Percentiles rank a stretch among this genome's conserved stretches.
phyloP scores from a whole-genome alignment of 1,284 basidiomycete genomes.

The Cutaneotrichosporon cavernicola region DNA sequence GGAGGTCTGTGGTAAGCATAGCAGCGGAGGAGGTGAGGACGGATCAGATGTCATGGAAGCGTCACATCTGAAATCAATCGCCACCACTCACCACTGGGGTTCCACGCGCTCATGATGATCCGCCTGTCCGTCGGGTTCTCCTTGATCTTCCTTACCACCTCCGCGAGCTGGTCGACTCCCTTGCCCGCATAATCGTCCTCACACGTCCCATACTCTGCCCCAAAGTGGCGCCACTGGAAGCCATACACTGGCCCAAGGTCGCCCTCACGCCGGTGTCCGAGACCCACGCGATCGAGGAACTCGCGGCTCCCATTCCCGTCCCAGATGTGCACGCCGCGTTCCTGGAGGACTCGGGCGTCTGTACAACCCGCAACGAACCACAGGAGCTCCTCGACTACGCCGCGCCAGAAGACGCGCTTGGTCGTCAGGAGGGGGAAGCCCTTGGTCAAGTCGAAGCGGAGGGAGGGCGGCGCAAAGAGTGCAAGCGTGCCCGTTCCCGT shows the following conservation, averaged over 20 bases:
- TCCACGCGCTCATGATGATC: conserved; percentile 97
- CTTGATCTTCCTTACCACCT: conserved; percentile 88
- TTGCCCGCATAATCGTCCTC: conserved; percentile 79
- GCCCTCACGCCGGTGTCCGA: conserved; percentile 80
- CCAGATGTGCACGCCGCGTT: conserved; percentile 94
- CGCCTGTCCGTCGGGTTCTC: conserved; percentile 89
- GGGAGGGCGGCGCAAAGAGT: conserved; percentile 79
- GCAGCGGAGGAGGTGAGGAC: background rate
- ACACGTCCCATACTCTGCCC: conserved; percentile 79
- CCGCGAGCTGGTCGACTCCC: conserved; percentile 88
- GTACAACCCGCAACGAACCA: conserved; percentile 92
- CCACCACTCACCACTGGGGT: conserved; percentile 75
- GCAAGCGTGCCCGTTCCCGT: conserved; percentile 90
- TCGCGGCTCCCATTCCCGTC: conserved; percentile 90
- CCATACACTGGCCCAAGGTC: conserved; percentile 97
- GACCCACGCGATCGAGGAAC: conserved; percentile 80
- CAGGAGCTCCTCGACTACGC: conserved; percentile 89
- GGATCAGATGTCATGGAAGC: background rate
- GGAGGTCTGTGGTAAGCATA: conserved; percentile 65
- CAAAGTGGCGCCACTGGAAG: conserved; percentile 98
- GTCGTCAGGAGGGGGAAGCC: conserved; percentile 89
- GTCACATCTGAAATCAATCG: background rate
- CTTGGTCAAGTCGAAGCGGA: conserved; percentile 77
- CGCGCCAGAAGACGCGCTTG: conserved; percentile 88
- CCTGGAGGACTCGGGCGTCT: conserved; percentile 70